A percentile compares a stretch with the other conserved stretches of the same genome.
Evolutionary conservation across 1,139 yeast species (phyloP).

Genomic region (Yamadazyma dushanensis): DNA sequence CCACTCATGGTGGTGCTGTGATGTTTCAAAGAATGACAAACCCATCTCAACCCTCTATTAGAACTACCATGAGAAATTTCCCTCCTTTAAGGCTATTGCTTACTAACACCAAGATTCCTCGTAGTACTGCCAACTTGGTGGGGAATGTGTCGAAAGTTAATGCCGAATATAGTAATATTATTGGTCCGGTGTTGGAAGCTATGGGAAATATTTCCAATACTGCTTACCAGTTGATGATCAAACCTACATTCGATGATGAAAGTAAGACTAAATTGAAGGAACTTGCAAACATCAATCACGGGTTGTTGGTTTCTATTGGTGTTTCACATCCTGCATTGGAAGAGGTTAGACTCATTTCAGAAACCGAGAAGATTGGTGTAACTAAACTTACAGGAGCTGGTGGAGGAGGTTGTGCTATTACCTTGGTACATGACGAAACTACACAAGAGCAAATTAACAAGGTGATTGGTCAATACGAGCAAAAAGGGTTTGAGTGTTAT

Average conservation of each 20-base stretch:
- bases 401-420: slow-evolving; percentile 98
- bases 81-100: slow-evolving; percentile 75
- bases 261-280: slow-evolving; percentile 54
- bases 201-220: slow-evolving; percentile 68
- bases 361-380: slow-evolving; percentile 66
- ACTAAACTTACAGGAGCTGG: slow-evolving; percentile 98
- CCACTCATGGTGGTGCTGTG: slow-evolving; percentile 95
- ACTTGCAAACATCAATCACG: slow-evolving; percentile 84
- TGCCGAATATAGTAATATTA: slow-evolving; percentile 52
- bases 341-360: slow-evolving; percentile 62
- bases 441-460: slow-evolving; percentile 28
- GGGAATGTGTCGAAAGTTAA: slow-evolving; percentile 66
- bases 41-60: slow-evolving; percentile 54
- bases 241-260: slow-evolving; percentile 48
- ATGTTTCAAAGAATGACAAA: slow-evolving; percentile 68
- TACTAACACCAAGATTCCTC: slow-evolving; percentile 82
- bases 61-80: slow-evolving; percentile 67
- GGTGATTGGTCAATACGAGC: slow-evolving; percentile 37
- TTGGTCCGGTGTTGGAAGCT: slow-evolving; percentile 63
- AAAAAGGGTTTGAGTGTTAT: slow-evolving; percentile 70
- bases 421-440: slow-evolving; percentile 61
- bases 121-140: slow-evolving; percentile 84
- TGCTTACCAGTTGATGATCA: slow-evolving; percentile 62
- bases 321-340: slow-evolving; percentile 93
- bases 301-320: slow-evolving; percentile 79